Percentiles rank a stretch among this genome's conserved stretches.
phyloP scores from a whole-genome alignment of 1,139 yeast species.

The Blastobotrys petasosporus region DNA sequence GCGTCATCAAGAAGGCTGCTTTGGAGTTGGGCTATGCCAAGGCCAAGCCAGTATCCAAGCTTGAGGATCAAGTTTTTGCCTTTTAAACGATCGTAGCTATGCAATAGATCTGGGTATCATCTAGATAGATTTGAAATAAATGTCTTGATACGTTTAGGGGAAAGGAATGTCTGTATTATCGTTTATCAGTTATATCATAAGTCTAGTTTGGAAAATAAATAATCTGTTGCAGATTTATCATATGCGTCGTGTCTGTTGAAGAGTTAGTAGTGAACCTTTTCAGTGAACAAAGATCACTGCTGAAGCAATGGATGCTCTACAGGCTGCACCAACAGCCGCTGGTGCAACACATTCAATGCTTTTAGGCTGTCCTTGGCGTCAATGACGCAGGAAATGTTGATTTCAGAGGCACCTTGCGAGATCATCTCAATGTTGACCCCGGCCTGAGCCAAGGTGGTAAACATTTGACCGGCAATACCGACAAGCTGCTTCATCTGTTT shows the following conservation, averaged over 20 bases:
- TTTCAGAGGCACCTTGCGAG: conserved; percentile 96
- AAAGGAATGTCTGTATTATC: no score
- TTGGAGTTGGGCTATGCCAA: conserved; percentile 69
- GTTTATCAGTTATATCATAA: no score
- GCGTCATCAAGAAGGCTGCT: conserved; percentile 77
- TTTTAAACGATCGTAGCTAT: conserved; percentile 42
- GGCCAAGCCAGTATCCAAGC: conserved; percentile 86
- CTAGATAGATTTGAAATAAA: background rate
- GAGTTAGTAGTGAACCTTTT: background rate
- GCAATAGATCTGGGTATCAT: background rate
- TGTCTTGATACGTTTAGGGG: no score
- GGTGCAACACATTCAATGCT: conserved; percentile 83
- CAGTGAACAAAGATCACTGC: background rate
- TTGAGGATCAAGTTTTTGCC: conserved; percentile 89
- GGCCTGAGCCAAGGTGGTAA: conserved; percentile 88
- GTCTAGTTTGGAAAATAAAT: background rate
- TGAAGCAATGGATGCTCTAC: conserved; percentile 8
- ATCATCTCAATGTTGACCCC: conserved; percentile 95
- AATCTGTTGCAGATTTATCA: conserved; percentile 6
- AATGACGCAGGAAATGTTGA: conserved; percentile 91
- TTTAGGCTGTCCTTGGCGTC: conserved; percentile 75
- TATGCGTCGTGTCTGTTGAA: conserved; percentile 3
- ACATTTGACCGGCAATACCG: conserved; percentile 97
- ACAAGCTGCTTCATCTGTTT: conserved; percentile 94
- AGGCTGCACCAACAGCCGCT: conserved; percentile 46